A percentile compares a stretch with the other conserved stretches of the same genome.
Conservation (phyloP, 176 grass and related monocot species). For the Luzula sylvatica region DNA sequence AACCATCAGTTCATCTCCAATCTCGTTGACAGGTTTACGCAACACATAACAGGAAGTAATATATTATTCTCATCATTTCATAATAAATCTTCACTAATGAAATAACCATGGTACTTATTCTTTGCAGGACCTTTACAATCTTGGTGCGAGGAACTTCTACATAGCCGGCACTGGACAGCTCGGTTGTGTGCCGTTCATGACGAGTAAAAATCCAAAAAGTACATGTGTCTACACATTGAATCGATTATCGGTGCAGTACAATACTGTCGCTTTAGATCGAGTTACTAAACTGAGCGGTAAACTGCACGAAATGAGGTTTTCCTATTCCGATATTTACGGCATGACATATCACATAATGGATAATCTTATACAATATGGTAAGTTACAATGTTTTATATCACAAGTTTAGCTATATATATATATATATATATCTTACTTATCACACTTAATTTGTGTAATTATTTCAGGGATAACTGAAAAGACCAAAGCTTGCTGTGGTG, state of each 20-base stretch:
- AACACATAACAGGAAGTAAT: no score
- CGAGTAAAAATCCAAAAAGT: not conserved
- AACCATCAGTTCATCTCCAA: no score
- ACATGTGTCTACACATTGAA: constrained; percentile 9
- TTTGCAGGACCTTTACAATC: constrained; percentile 23
- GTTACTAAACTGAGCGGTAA: not conserved
- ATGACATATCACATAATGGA: constrained; percentile 13
- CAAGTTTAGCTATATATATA: no score
- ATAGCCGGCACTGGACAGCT: constrained; percentile 12
- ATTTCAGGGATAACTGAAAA: constrained; percentile 13
- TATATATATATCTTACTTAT: no score
- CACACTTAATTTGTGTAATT: no score
- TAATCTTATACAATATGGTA: not conserved
- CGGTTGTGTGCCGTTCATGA: constrained; percentile 18
- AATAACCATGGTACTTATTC: no score
- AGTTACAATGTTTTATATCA: not conserved
- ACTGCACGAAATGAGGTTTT: constrained; percentile 13
- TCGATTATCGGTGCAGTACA: constrained; percentile 6
- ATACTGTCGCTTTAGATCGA: not conserved
- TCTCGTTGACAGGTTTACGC: no score
- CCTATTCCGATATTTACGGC: constrained; percentile 7
- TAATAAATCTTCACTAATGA: no score
- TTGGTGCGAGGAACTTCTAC: constrained; percentile 18
- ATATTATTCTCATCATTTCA: no score
- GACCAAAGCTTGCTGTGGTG: constrained; percentile 16